phyloP scores from a whole-genome alignment of 352 stramenopile species.

The Pythium aristosporum region DNA sequence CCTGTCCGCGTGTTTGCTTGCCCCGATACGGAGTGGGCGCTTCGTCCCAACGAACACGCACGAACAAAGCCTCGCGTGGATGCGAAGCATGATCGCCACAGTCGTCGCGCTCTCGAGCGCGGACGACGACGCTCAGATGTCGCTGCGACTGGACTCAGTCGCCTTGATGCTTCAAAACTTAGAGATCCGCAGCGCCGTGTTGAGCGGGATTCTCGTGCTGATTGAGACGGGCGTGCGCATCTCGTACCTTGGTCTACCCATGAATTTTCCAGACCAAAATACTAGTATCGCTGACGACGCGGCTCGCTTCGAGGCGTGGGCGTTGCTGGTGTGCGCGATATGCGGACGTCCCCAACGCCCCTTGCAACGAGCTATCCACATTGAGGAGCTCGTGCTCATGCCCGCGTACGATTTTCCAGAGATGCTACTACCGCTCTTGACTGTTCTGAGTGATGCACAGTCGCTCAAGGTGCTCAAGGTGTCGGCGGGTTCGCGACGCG shows the following conservation, averaged over 20 bases:
- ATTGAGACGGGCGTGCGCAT: conserved; percentile 3
- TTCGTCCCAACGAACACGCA: no score
- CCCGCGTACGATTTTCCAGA: no score
- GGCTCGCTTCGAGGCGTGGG: not conserved
- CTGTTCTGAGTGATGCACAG: no score
- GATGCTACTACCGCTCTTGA: no score
- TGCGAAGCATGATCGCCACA: not conserved
- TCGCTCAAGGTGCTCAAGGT: no score
- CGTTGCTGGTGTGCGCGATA: not conserved
- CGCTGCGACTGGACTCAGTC: not conserved
- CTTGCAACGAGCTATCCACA: no score
- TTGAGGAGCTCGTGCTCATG: no score
- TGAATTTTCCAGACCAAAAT: not conserved
- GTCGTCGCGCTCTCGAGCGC: not conserved
- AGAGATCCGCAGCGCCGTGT: not conserved
- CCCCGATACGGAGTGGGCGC: not conserved
- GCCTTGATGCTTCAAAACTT: not conserved
- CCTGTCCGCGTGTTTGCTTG: not conserved
- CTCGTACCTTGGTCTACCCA: not conserved
- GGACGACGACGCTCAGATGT: not conserved
- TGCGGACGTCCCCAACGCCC: no score
- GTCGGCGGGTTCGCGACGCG: no score
- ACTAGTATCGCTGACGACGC: no score
- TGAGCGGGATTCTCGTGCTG: not conserved
- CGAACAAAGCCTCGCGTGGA: not conserved